A percentile compares a stretch with the other conserved stretches of the same genome.
phyloP scores from a whole-genome alignment of 148 eudicot genomes.

The Mesembryanthemum crystallinum region DNA sequence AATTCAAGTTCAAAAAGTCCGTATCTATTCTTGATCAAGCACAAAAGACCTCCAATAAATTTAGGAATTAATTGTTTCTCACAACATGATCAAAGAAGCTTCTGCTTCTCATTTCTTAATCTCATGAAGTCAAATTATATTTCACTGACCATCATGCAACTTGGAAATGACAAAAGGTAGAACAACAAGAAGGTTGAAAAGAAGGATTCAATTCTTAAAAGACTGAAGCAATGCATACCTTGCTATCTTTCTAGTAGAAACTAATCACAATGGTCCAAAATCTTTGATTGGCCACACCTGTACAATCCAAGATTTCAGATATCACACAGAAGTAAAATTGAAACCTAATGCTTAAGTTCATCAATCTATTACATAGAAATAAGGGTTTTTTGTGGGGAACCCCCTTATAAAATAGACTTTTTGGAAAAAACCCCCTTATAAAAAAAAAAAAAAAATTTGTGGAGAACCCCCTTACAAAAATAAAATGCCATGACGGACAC shows the following conservation, averaged over 20 bases:
- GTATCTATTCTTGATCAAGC: too few relatives aligned
- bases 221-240: constrained; percentile 11
- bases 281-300: constrained; percentile 53
- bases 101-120: background rate
- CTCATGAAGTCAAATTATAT: too few relatives aligned
- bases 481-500: too few relatives aligned
- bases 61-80: background rate
- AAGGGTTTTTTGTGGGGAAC: too few relatives aligned
- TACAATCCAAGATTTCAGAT: background rate
- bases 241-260: background rate
- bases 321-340: background rate
- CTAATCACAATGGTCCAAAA: constrained; percentile 40
- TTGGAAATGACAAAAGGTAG: background rate
- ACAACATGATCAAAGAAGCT: background rate
- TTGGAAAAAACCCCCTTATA: too few relatives aligned
- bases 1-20: too few relatives aligned
- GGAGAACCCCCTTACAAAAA: too few relatives aligned
- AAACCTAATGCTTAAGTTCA: background rate
- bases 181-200: background rate
- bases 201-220: background rate
- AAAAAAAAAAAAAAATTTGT: too few relatives aligned
- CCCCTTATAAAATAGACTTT: too few relatives aligned
- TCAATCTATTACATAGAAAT: too few relatives aligned
- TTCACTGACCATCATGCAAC: background rate
- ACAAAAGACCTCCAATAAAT: too few relatives aligned